Base-by-base conservation (phyloP, 306 rosid genomes). In the Cicer yamashitae region DNA sequence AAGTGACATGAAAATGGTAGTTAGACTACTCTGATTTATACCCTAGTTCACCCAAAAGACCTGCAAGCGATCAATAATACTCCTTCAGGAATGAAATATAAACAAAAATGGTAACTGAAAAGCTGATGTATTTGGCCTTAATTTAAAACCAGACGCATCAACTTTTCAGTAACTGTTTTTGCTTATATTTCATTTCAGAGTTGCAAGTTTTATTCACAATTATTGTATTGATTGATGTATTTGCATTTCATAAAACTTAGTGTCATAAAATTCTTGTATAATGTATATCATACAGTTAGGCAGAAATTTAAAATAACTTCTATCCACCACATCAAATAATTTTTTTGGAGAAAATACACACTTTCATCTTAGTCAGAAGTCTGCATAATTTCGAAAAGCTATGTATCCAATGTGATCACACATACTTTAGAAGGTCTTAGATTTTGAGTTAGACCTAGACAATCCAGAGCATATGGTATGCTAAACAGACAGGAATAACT, bases 361-460 rank as follows among this genome's bases (percentile, higher is more conserved):
- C 77, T 73, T 58, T 73, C 77, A 57, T 58, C 44, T 12, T 8
- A 57, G 68, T 73, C 34, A 72, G 41, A 57, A 72, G 56, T 41
- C 67, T 57, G 67, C 56, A 43, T 73, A 59, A 20, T 73, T 58
- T 56, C 14, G 20, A 53, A 70, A 70, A 70, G 39, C 37, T 37
- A 70, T 70, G 53, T 10, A 15, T 70, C 51, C 37, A 10, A 52
- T 70, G 11, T 37, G 4, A 70, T 52, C 51, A 70, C 18, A 52
- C 11, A 70, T 10, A 70, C 17, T 70, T 52, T 15, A 8, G 39
- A 30, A 30, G 37, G 37, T 30, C 37, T 30, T 30, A 30, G 37
- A 30, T 3, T 4, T 30, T 30, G 37, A 30, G 37, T 30, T 30
- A 30, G 37, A 30, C 37, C 37, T 30, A 30, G 5, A 30, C 5